phyloP scores from a whole-genome alignment of 2,329 filamentous ascomycete genomes.

The Talaromyces albobiverticillius region DNA sequence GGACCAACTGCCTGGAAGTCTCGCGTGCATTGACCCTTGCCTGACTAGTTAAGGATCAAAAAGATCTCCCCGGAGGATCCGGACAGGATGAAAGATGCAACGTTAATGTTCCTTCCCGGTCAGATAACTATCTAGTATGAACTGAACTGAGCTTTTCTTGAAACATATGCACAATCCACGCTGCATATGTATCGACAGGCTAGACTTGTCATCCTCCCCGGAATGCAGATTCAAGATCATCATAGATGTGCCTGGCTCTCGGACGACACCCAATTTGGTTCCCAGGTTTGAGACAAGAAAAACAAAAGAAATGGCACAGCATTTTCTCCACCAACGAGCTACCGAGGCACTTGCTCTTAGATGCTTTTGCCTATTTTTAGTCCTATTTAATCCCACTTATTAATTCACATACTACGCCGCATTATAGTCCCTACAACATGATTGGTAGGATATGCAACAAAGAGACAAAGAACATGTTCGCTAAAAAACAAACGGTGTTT shows the following conservation, averaged over 20 bases:
- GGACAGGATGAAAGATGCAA: conserved; percentile 3
- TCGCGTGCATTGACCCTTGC: background rate
- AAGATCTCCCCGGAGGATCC: background rate
- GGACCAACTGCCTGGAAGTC: no score
- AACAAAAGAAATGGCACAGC: background rate
- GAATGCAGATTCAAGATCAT: no score
- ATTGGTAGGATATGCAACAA: background rate
- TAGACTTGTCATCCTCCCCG: no score
- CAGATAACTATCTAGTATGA: no score
- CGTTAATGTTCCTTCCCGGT: conserved; percentile 5
- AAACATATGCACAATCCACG: background rate
- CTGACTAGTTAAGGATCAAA: no score
- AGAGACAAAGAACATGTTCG: background rate
- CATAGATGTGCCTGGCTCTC: no score
- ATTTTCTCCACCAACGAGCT: background rate
- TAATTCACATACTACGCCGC: background rate
- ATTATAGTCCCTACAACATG: background rate
- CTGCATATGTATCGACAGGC: no score
- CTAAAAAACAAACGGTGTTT: background rate
- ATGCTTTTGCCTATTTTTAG: background rate
- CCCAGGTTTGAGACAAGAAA: background rate
- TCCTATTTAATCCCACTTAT: no score
- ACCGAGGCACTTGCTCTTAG: no score
- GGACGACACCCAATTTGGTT: no score
- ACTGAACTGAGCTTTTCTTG: no score